Conservation (phyloP, 176 grass and related monocot species). For the Carex littledalei region DNA sequence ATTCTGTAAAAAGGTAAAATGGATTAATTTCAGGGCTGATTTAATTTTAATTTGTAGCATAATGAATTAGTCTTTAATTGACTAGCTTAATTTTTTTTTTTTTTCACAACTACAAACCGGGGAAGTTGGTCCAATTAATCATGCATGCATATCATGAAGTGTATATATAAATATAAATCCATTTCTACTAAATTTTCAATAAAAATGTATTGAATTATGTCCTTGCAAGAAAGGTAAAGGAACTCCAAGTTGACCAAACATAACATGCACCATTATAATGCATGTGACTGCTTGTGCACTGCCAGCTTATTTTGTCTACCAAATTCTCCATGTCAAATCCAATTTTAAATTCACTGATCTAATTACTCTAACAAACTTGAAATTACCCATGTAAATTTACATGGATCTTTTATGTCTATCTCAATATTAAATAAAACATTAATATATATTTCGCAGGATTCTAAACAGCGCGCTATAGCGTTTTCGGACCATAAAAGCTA, state of each 20-base stretch:
- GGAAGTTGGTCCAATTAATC: neutral
- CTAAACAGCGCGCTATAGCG: no score
- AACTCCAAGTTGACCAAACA: slow-evolving; percentile 18
- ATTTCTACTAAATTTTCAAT: neutral
- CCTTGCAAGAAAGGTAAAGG: neutral
- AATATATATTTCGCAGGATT: neutral
- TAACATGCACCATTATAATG: slow-evolving; percentile 4
- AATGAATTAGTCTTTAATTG: neutral
- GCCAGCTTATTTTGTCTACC: slow-evolving; percentile 11
- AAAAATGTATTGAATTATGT: neutral
- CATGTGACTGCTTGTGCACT: slow-evolving; percentile 21
- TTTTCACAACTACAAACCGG: neutral
- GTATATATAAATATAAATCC: neutral
- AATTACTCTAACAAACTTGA: neutral
- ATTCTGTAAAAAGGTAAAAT: slow-evolving; percentile 45
- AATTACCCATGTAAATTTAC: neutral
- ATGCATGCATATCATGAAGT: neutral
- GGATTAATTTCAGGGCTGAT: neutral
- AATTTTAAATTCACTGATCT: neutral
- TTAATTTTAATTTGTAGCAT: neutral
- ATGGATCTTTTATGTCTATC: no score
- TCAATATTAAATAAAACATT: neutral
- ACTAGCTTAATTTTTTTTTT: neutral
- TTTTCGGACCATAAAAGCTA: no score
- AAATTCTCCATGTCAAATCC: neutral